Evolutionary conservation across 768 basidiomycete species (phyloP).

Genomic region (Phanerodontia chrysosporium): DNA sequence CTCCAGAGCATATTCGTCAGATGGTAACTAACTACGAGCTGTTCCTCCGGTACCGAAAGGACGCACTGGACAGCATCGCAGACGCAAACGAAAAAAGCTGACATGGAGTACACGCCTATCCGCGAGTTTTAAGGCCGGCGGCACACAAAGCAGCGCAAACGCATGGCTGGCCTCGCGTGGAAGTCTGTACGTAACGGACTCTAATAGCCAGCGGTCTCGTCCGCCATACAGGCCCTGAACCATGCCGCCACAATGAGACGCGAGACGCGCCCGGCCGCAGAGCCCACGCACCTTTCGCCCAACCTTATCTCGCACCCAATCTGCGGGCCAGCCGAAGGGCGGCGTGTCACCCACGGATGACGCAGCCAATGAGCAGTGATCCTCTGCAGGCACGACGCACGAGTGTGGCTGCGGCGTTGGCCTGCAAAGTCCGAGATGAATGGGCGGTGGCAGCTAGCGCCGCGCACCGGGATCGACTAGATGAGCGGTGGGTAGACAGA

Average conservation of each 20-base stretch:
- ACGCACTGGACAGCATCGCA: background rate
- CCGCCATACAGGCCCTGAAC: too few relatives aligned
- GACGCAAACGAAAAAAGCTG: background rate
- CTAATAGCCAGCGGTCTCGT: too few relatives aligned
- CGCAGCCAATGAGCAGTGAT: background rate
- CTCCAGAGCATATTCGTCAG: slow-evolving; percentile 9
- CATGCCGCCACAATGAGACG: too few relatives aligned
- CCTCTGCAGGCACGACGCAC: background rate
- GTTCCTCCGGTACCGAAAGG: background rate
- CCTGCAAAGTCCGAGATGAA: background rate
- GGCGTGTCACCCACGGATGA: too few relatives aligned
- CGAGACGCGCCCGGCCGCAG: too few relatives aligned
- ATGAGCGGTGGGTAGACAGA: background rate
- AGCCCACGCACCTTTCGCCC: too few relatives aligned
- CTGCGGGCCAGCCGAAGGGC: background rate
- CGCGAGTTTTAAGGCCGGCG: too few relatives aligned
- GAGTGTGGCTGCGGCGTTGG: background rate
- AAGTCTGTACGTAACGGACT: background rate
- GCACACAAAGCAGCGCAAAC: background rate
- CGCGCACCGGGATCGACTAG: background rate
- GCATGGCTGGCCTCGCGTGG: background rate
- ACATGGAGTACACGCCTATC: too few relatives aligned
- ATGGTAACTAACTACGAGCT: background rate
- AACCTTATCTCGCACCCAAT: background rate
- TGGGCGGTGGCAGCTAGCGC: background rate